Evolutionary conservation across 441 rosid genomes (phyloP).

Genomic region (Dalechampia spathulata): DNA sequence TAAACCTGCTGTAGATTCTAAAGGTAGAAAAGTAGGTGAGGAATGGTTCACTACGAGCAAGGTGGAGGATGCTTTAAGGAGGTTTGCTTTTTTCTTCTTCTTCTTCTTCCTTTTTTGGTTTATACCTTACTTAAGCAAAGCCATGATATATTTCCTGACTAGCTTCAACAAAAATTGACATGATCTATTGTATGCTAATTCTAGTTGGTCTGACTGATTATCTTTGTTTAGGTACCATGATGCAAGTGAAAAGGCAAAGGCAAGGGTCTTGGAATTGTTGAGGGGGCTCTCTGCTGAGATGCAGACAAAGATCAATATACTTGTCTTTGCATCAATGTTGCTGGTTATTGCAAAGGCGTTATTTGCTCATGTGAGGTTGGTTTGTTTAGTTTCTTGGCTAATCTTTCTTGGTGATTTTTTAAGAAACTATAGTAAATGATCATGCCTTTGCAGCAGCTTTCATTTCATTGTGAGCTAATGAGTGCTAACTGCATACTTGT

Average conservation of each 20-base stretch:
- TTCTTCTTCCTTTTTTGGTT: no score
- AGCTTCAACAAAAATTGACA: background rate
- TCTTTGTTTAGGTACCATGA: constrained; percentile 68
- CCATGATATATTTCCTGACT: background rate
- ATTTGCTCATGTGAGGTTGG: constrained; percentile 90
- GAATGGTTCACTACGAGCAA: constrained; percentile 90
- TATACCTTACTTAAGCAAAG: background rate
- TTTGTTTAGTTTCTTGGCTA: background rate
- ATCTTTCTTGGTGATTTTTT: background rate
- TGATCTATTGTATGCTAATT: background rate
- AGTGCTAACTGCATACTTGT: background rate
- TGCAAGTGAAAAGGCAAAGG: constrained; percentile 68
- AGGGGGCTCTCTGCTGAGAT: constrained; percentile 77
- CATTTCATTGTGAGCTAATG: no score
- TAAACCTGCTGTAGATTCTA: constrained; percentile 79
- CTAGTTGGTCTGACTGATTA: background rate
- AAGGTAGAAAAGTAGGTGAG: constrained; percentile 95
- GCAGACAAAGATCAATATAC: constrained; percentile 75
- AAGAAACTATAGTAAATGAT: background rate
- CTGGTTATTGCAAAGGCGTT: constrained; percentile 90
- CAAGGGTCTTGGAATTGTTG: constrained; percentile 73
- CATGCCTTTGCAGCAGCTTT: background rate
- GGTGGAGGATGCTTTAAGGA: constrained; percentile 77
- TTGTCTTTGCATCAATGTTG: constrained; percentile 82
- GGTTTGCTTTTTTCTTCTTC: constrained; percentile 29